These are phyloP conservation scores for Vanilla planifolia DNA, from an alignment of 106 monocot species.

Conservation along the genomic window DNA sequence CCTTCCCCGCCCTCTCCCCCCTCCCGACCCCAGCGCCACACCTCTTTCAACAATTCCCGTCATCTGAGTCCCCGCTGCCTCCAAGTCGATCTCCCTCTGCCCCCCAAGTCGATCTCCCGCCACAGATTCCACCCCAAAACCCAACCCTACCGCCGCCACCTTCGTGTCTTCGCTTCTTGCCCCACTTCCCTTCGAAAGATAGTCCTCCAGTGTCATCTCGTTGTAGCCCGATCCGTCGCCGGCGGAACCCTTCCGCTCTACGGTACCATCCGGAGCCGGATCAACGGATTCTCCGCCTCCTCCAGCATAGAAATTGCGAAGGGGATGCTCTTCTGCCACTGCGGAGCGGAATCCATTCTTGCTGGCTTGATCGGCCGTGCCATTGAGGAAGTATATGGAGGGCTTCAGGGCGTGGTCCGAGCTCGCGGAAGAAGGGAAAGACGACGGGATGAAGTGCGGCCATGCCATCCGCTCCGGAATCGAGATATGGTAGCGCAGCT, in stretches of 20 bases:
- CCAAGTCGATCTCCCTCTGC: background rate
- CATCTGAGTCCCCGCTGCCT: conserved; percentile 4
- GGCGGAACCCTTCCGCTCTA: background rate
- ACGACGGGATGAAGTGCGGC: conserved; percentile 3
- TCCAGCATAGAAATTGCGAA: conserved; percentile 2
- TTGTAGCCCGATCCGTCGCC: background rate
- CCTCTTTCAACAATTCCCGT: conserved; percentile 7
- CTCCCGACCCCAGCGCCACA: conserved; percentile 7
- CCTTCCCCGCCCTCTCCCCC: conserved; percentile 28
- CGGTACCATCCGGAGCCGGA: background rate
- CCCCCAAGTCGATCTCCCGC: background rate
- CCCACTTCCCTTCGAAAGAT: background rate
- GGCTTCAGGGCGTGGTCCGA: background rate
- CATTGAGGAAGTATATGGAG: conserved; percentile 8
- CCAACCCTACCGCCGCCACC: background rate
- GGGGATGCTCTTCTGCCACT: background rate
- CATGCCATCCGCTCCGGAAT: background rate
- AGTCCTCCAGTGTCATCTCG: conserved; percentile 8
- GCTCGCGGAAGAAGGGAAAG: conserved; percentile 1
- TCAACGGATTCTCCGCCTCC: too few relatives aligned
- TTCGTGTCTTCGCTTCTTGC: background rate
- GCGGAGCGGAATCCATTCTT: conserved; percentile 4
- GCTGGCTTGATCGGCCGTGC: background rate
- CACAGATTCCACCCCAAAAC: too few relatives aligned
- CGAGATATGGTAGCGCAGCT: background rate